Evolutionary conservation across 495 filamentous ascomycete genomes (phyloP), one percentile per base, ranked within the genome.

Genomic region (Penicillium turbatum): DNA sequence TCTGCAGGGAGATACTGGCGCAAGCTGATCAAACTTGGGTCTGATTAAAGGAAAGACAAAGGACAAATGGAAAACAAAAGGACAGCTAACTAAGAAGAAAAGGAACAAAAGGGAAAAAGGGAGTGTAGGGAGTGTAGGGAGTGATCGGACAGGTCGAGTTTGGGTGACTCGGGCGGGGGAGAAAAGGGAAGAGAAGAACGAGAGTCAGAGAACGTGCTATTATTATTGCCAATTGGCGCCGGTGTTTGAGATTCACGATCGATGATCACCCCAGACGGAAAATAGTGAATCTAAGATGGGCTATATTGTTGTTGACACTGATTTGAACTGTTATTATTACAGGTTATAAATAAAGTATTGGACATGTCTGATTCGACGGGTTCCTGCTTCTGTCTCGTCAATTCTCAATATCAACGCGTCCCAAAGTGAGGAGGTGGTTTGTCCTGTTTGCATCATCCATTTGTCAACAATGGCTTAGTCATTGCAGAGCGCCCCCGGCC

Each of bases 91-190:
- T 42, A 55, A 24, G 34, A 56, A 55, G 51, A 35, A 47, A 46
- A 36, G 38, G 15, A 56, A 56, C 49, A 45, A 38, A 38, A 39
- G 38, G 43, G 31, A 15, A 38, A 27, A 42, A 40, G 36, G 47
- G 46, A 44, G 48, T 16, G 43, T 57, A 59, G 56, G 39, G 30
- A 55, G 45, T 50, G 51, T 57, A 59, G 56, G 39, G 30, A 55
- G 45, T 50, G 51, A 48, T 44, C 60, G 26, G 51, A 46, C 44
- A 44, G 54, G 51, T 51, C 45, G 42, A 47, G 47, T 51, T 51
- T 45, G 56, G 50, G 38, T 55, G 61, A 64, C 64, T 67, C 56
- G 56, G 61, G 62, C 59, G 59, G 57, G 45, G 52, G 56, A 59
- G 54, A 47, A 57, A 55, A 59, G 54, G 48, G 54, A 62, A 56